Base-by-base conservation (phyloP, 2,329 filamentous ascomycete genomes). In the Talaromyces albobiverticillius region DNA sequence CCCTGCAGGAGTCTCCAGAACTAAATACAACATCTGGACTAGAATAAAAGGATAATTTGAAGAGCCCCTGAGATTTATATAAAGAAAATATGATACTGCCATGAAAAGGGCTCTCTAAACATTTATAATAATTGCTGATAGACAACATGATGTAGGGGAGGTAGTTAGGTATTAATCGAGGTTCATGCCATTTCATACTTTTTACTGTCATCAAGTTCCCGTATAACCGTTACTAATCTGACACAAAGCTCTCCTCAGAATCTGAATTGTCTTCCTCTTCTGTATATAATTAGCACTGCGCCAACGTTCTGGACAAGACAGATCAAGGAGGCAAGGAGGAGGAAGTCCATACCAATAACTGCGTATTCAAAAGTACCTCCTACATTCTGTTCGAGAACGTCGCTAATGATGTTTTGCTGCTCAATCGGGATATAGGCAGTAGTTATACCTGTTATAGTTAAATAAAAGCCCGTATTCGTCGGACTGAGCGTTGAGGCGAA, bases 341-440 rank as follows among this genome's bases (percentile, higher is more conserved):
- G n/a, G n/a, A n/a, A n/a, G n/a, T n/a, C 6, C 31, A 10, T 34
- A 34, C 31, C 31, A 34, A 8, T 14, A n/a, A 61, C 43, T 14
- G 52, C 59, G 57, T 65, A 66, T 46, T 66, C 62, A 45, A 67
- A 65, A 3, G 58, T 52, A 16, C 64, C 65, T 32, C 60, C 56
- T 11, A 66, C 43, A 11, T 48, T 59, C 13, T 51, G 47, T 31
- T 56, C 56, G 26, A 66, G 43, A n/a, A 54, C 57, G 22, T 70
- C 66, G 2, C 61, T 57, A 26, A 71, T 69, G 36, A 65, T 31
- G 10, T 51, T 59, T 54, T 66, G 65, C n/a, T 61, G 60, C 16
- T 64, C 59, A 14, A 25, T 64, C 57, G 53, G 61, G 53, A 42
- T 60, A 55, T 16, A n/a, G 11, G 18, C 36, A 8, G n/a, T 38